Conservation (phyloP, 257 asterid genomes). For the Capsicum chinense region DNA sequence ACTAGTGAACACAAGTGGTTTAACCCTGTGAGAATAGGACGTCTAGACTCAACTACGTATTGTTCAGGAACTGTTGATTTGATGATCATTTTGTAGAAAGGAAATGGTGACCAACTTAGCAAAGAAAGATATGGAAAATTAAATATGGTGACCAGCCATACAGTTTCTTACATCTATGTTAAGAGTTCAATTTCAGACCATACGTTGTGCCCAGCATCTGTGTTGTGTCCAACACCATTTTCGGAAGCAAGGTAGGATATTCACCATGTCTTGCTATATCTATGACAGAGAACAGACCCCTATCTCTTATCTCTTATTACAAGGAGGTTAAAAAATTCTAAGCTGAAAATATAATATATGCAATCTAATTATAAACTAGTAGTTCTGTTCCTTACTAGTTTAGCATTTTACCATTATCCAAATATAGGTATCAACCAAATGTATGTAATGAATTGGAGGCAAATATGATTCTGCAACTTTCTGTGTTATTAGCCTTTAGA, state of each 20-base stretch:
- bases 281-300: too few species aligned
- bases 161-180: not conserved
- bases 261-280: too few species aligned
- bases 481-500: too few species aligned
- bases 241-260: too few species aligned
- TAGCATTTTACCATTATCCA: not conserved
- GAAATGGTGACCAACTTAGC: not conserved
- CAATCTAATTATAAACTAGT: not conserved
- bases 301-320: too few species aligned
- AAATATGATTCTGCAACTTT: too few species aligned
- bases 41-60: slow-evolving; percentile 25
- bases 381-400: too few species aligned
- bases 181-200: not conserved
- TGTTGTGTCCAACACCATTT: too few species aligned
- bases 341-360: not conserved
- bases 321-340: too few species aligned
- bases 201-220: too few species aligned
- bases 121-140: not conserved
- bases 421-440: not conserved
- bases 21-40: slow-evolving; percentile 35
- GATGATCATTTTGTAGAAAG: not conserved
- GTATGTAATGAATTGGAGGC: not conserved
- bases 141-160: too few species aligned
- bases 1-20: slow-evolving; percentile 31
- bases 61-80: slow-evolving; percentile 32